Percentiles rank a stretch among this genome's conserved stretches.
Conservation (phyloP, 176 grass and related monocot species). For the Aegilops longissima region DNA sequence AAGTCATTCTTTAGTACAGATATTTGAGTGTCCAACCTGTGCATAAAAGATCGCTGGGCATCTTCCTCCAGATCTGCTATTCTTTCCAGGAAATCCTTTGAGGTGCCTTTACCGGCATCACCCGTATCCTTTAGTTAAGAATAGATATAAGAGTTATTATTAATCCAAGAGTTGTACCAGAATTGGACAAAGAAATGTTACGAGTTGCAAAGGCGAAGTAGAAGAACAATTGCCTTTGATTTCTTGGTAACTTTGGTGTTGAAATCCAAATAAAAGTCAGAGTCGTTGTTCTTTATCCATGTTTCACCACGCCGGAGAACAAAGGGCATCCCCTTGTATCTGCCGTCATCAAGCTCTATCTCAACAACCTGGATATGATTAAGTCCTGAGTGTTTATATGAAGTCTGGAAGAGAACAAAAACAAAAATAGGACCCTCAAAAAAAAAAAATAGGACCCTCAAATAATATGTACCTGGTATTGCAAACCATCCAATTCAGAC, state of each 20-base stretch:
- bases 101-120: slow-evolving; percentile 78
- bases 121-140: slow-evolving; percentile 57
- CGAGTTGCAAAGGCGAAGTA: neutral
- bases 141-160: slow-evolving; percentile 28
- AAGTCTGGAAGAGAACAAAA: slow-evolving; percentile 10
- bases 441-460: neutral
- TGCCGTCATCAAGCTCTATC: slow-evolving; percentile 67
- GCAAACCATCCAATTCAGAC: slow-evolving; percentile 48
- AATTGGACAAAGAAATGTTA: slow-evolving; percentile 12
- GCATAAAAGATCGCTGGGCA: slow-evolving; percentile 96
- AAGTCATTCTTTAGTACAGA: slow-evolving; percentile 19
- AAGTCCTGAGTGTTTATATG: slow-evolving; percentile 15
- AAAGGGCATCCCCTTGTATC: slow-evolving; percentile 83
- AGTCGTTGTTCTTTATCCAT: slow-evolving; percentile 94
- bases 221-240: slow-evolving; percentile 48
- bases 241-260: slow-evolving; percentile 44
- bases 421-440: slow-evolving; percentile 1
- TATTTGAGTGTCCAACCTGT: slow-evolving; percentile 57
- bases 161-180: slow-evolving; percentile 17
- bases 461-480: slow-evolving; percentile 65
- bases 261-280: slow-evolving; percentile 82
- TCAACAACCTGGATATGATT: slow-evolving; percentile 61
- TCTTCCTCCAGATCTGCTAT: slow-evolving; percentile 90
- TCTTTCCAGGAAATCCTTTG: slow-evolving; percentile 72
- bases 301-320: slow-evolving; percentile 68